Evolutionary conservation across 176 grass and related monocot genomes (phyloP).

Genomic region (Hordeum marinum): DNA sequence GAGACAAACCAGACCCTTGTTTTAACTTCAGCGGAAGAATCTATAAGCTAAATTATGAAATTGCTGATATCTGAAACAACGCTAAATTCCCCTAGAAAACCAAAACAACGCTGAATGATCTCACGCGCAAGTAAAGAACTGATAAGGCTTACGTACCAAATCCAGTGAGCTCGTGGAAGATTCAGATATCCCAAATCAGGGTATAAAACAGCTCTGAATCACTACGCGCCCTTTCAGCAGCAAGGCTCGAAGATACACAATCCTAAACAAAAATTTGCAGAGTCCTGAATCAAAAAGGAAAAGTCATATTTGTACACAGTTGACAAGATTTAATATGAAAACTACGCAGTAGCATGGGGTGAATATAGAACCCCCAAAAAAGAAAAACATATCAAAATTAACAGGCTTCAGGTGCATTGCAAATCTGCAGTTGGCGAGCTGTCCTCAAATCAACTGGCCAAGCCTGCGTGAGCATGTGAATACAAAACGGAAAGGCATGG

Average conservation of each 20-base stretch:
- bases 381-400: neutral
- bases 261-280: neutral
- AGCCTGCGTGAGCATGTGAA: conserved; percentile 22
- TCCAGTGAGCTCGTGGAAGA: neutral
- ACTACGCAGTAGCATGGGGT: neutral
- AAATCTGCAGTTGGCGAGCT: conserved; percentile 14
- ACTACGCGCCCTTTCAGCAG: neutral
- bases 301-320: neutral
- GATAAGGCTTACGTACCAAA: neutral
- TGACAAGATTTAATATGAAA: neutral
- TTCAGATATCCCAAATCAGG: neutral
- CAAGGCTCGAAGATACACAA: neutral
- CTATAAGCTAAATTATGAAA: neutral
- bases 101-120: neutral
- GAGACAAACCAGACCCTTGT: neutral
- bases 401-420: conserved; percentile 17
- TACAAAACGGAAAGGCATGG: conserved; percentile 28
- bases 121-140: neutral
- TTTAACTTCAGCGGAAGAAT: conserved; percentile 7
- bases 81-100: neutral
- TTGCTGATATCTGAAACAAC: neutral
- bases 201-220: neutral
- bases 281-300: neutral
- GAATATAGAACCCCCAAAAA: neutral
- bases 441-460: conserved; percentile 29